These are phyloP conservation scores for Leccinum longicurvipes DNA, from an alignment of 768 basidiomycete genomes.

Conservation along the genomic window DNA sequence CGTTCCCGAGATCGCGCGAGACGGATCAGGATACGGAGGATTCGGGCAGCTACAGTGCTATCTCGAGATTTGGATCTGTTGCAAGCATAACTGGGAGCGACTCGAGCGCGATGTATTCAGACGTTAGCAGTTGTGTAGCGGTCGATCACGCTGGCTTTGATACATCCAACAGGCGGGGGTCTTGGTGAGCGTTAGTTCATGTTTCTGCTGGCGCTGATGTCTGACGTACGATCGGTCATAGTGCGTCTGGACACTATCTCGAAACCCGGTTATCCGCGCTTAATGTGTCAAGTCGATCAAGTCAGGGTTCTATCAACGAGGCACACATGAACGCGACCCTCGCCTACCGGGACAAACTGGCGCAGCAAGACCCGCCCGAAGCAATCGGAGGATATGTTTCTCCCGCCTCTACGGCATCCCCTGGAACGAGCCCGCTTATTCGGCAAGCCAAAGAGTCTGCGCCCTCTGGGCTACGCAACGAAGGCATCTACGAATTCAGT, in stretches of 20 bases:
- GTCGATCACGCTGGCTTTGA: conserved; percentile 31
- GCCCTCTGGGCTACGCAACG: conserved; percentile 24
- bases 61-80: conserved; percentile 59
- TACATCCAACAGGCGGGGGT: conserved; percentile 34
- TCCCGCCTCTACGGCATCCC: conserved; percentile 43
- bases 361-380: conserved; percentile 22
- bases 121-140: conserved; percentile 37
- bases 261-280: conserved; percentile 31
- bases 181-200: conserved; percentile 21
- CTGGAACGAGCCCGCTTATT: conserved; percentile 34
- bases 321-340: conserved; percentile 23
- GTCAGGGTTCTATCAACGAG: conserved; percentile 32
- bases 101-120: conserved; percentile 49
- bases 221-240: conserved; percentile 24
- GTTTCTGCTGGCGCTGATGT: conserved; percentile 17
- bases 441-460: conserved; percentile 22
- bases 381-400: conserved; percentile 37
- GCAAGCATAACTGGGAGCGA: conserved; percentile 60
- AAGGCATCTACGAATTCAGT: conserved; percentile 26
- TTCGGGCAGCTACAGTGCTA: conserved; percentile 43
- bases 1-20: conserved; percentile 39
- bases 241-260: conserved; percentile 29
- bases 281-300: conserved; percentile 31
- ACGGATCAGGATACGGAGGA: conserved; percentile 53
- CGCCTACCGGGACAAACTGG: conserved; percentile 26